Conservation (phyloP, 345 rosid genomes). For the Moringa oleifera region DNA sequence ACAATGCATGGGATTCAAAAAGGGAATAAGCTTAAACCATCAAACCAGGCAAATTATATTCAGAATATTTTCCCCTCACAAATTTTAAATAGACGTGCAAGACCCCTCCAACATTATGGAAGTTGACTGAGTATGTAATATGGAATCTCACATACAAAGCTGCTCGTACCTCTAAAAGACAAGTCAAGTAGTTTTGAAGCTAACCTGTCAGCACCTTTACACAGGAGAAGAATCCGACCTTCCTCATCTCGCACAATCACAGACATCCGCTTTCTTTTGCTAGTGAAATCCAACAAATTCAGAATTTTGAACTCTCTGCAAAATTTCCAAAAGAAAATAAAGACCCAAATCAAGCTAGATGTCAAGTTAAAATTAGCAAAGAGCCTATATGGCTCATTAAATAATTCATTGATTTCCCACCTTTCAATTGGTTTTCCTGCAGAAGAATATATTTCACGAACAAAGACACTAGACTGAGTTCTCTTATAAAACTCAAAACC, state of each 20-base stretch:
- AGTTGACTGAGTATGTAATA: neutral
- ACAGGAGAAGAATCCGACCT: slow-evolving; percentile 76
- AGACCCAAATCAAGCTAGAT: slow-evolving; percentile 14
- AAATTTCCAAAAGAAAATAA: slow-evolving; percentile 16
- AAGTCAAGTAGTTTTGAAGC: slow-evolving; percentile 14
- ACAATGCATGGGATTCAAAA: slow-evolving; percentile 10
- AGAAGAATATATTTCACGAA: slow-evolving; percentile 49
- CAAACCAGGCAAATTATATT: neutral
- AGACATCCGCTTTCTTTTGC: slow-evolving; percentile 97
- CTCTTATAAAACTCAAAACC: slow-evolving; percentile 89
- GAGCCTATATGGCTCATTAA: slow-evolving; percentile 7
- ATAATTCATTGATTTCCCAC: slow-evolving; percentile 33
- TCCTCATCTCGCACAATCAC: slow-evolving; percentile 77
- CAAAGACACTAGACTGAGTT: slow-evolving; percentile 77
- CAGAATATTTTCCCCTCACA: too few species aligned
- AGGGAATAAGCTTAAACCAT: slow-evolving; percentile 1
- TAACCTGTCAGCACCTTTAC: slow-evolving; percentile 99
- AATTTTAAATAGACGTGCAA: neutral
- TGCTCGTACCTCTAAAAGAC: neutral
- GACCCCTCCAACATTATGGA: neutral
- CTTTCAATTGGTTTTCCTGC: slow-evolving; percentile 65
- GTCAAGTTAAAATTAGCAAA: slow-evolving; percentile 11
- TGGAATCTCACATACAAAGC: neutral
- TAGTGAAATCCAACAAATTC: slow-evolving; percentile 84
- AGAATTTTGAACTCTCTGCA: slow-evolving; percentile 91